These are phyloP conservation scores for Quaeritorhiza haematococci DNA, from an alignment of 371 early-diverging fungal genomes.

Conservation along the genomic window DNA sequence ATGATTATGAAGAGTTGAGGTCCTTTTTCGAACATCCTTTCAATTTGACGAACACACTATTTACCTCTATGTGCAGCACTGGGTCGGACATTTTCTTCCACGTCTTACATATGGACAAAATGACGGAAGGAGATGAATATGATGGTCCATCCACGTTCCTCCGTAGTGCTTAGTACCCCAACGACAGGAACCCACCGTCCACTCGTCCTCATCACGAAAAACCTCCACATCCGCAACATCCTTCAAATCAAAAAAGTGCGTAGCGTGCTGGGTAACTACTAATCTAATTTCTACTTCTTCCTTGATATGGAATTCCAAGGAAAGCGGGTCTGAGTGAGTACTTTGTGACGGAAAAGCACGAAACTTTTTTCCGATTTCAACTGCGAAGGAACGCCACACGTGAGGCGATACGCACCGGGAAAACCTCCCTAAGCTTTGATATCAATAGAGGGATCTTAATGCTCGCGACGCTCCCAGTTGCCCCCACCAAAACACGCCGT, in stretches of 20 bases:
- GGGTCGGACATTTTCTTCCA: conserved; percentile 85
- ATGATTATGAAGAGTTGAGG: background rate
- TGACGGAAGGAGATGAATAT: background rate
- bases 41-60: background rate
- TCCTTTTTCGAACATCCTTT: background rate
- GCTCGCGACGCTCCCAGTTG: conserved; percentile 87
- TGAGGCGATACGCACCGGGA: conserved; percentile 32
- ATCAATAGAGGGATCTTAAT: conserved; percentile 79
- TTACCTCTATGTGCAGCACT: conserved; percentile 89
- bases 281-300: conserved; percentile 59
- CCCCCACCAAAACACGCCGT: conserved; percentile 64
- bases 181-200: conserved; percentile 38
- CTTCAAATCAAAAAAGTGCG: conserved; percentile 70
- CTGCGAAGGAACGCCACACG: too few species aligned
- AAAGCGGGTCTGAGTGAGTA: conserved; percentile 13
- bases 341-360: background rate
- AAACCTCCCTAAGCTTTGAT: conserved; percentile 27
- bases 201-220: conserved; percentile 81
- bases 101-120: conserved; percentile 6
- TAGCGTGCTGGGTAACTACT: conserved; percentile 66
- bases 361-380: background rate
- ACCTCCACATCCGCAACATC: conserved; percentile 26
- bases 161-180: too few species aligned
- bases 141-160: too few species aligned
- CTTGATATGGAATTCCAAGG: conserved; percentile 19